Conservation (phyloP, 2,329 filamentous ascomycete species). For the Fusarium redolens region DNA sequence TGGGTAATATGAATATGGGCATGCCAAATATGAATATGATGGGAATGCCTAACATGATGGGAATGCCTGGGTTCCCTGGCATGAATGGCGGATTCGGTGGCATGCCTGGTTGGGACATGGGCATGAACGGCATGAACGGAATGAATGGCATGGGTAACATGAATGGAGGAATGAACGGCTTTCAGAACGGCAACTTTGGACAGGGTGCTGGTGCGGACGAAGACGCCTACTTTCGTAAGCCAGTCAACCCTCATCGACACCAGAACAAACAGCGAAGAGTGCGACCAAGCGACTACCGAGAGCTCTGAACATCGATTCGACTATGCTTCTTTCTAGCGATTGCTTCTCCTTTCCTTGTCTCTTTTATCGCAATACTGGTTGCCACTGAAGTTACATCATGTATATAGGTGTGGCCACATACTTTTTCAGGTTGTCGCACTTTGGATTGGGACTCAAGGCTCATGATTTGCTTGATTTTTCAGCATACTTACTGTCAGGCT, state of each 20-base stretch:
- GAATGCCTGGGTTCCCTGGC: constrained; percentile 47
- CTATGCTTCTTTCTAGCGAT: constrained; percentile 19
- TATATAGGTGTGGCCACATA: constrained; percentile 3
- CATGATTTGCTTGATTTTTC: constrained; percentile 17
- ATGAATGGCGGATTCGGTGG: constrained; percentile 47
- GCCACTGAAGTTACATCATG: not conserved
- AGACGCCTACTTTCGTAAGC: constrained; percentile 93
- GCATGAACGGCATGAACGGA: constrained; percentile 41
- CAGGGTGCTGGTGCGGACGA: constrained; percentile 79
- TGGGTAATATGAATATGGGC: constrained; percentile 53
- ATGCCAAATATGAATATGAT: constrained; percentile 50
- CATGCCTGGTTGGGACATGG: constrained; percentile 46
- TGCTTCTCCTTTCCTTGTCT: constrained; percentile 14
- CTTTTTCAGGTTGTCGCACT: constrained; percentile 8
- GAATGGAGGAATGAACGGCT: constrained; percentile 49
- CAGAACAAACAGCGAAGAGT: constrained; percentile 83
- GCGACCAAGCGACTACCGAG: constrained; percentile 90
- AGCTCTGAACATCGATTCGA: constrained; percentile 65
- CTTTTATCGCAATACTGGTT: not conserved
- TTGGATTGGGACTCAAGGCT: constrained; percentile 28
- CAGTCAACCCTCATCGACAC: constrained; percentile 92
- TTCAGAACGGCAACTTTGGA: constrained; percentile 55
- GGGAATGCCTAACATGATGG: constrained; percentile 49
- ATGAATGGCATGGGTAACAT: constrained; percentile 47
- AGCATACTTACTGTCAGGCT: constrained; percentile 29